These are phyloP conservation scores for Penicillium goetzii DNA, from an alignment of 495 filamentous ascomycete species.

Conservation along the genomic window DNA sequence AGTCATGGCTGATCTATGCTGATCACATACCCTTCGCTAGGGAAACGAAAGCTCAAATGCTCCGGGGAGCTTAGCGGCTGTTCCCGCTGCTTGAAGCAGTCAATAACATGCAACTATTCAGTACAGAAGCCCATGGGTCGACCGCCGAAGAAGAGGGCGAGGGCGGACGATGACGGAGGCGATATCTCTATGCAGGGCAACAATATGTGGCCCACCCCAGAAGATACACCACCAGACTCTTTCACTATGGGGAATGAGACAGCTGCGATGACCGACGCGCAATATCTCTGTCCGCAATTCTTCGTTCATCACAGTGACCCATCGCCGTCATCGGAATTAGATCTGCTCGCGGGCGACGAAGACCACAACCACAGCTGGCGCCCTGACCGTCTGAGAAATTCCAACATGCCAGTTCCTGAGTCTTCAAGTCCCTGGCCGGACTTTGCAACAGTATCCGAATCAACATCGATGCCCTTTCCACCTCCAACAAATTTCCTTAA, in stretches of 20 bases:
- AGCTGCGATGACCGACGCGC: constrained; percentile 20
- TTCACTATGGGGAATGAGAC: constrained; percentile 14
- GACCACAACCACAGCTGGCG: constrained; percentile 37
- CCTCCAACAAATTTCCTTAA: constrained; percentile 31
- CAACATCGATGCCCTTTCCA: constrained; percentile 40
- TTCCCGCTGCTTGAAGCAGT: constrained; percentile 47
- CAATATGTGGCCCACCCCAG: constrained; percentile 33
- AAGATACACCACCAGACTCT: constrained; percentile 25
- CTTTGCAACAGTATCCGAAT: constrained; percentile 46
- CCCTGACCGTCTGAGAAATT: constrained; percentile 29
- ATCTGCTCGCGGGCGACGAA: constrained; percentile 31
- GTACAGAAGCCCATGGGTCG: constrained; percentile 54
- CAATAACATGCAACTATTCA: constrained; percentile 49
- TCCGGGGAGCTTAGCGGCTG: constrained; percentile 50
- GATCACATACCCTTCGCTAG: constrained; percentile 30
- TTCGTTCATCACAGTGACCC: constrained; percentile 26
- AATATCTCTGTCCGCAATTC: constrained; percentile 34
- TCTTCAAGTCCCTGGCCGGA: constrained; percentile 50
- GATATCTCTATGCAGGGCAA: constrained; percentile 22
- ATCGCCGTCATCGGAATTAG: constrained; percentile 23
- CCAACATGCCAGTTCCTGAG: constrained; percentile 33
- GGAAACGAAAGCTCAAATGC: constrained; percentile 54
- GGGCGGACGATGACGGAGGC: constrained; percentile 37
- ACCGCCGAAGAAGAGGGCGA: constrained; percentile 48
- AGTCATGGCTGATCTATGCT: constrained; percentile 18